These are phyloP conservation scores for Rhodotorula kratochvilovae DNA, from an alignment of 768 basidiomycete genomes.

Conservation along the genomic window DNA sequence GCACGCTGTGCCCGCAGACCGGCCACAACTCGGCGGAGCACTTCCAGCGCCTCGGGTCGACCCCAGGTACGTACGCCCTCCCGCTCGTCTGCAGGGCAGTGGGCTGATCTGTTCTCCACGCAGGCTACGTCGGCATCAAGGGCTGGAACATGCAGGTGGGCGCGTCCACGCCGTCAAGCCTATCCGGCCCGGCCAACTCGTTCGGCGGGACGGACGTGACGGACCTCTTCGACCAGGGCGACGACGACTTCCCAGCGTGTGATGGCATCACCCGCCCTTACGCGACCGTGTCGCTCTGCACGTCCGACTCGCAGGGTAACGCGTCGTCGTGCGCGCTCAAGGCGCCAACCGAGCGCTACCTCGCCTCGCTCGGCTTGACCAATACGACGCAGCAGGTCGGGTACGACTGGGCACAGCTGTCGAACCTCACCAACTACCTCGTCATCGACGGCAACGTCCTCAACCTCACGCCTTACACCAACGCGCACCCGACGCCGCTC, in stretches of 20 bases:
- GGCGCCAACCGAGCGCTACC: slow-evolving; percentile 57
- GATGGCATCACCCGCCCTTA: slow-evolving; percentile 57
- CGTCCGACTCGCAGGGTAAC: slow-evolving; percentile 48
- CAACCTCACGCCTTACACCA: slow-evolving; percentile 82
- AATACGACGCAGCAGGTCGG: slow-evolving; percentile 70
- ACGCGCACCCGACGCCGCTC: slow-evolving; percentile 64
- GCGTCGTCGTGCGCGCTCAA: slow-evolving; percentile 62
- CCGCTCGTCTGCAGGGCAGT: not conserved
- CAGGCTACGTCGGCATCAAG: slow-evolving; percentile 67
- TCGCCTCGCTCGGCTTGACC: slow-evolving; percentile 58
- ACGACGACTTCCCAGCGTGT: slow-evolving; percentile 65
- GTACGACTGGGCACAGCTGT: slow-evolving; percentile 86
- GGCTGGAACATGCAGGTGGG: slow-evolving; percentile 75
- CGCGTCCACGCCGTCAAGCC: slow-evolving; percentile 57
- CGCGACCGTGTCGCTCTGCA: slow-evolving; percentile 72
- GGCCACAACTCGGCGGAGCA: slow-evolving; percentile 51
- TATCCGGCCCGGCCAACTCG: slow-evolving; percentile 54
- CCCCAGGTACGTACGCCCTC: slow-evolving; percentile 36
- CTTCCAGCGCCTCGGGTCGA: slow-evolving; percentile 56
- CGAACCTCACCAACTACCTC: slow-evolving; percentile 65
- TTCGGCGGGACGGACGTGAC: slow-evolving; percentile 82
- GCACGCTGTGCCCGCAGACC: slow-evolving; percentile 75
- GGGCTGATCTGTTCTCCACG: not conserved
- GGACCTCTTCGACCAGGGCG: slow-evolving; percentile 68
- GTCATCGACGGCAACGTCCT: slow-evolving; percentile 91